These are phyloP conservation scores for Vachellia collinsii DNA, from an alignment of 306 rosid genomes.

Conservation along the genomic window DNA sequence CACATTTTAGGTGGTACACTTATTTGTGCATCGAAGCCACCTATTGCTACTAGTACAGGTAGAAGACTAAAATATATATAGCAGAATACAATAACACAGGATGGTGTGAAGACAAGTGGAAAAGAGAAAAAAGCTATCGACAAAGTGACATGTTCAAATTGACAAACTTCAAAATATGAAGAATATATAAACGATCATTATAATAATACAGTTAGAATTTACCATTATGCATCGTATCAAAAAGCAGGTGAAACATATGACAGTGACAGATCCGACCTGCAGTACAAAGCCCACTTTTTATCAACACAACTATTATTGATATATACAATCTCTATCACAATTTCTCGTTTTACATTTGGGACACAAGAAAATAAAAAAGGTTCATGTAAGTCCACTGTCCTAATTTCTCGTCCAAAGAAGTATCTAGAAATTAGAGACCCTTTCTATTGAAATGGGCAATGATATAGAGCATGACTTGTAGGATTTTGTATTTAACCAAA, in stretches of 20 bases:
- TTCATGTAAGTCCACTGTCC: slow-evolving; percentile 9
- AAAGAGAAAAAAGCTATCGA: neutral
- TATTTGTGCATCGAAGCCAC: neutral
- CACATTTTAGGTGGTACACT: neutral
- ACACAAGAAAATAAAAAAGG: neutral
- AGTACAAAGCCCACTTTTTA: slow-evolving; percentile 31
- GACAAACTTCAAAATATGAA: slow-evolving; percentile 8
- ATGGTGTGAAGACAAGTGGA: slow-evolving; percentile 20
- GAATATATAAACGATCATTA: slow-evolving; percentile 10
- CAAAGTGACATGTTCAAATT: neutral
- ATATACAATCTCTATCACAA: neutral
- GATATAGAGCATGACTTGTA: slow-evolving; percentile 2
- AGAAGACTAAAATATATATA: neutral
- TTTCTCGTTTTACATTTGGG: neutral
- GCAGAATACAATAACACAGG: neutral
- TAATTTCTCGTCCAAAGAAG: neutral
- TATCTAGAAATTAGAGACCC: neutral
- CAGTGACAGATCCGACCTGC: slow-evolving; percentile 98
- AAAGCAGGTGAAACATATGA: slow-evolving; percentile 96
- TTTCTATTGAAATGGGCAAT: neutral
- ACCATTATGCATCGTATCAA: slow-evolving; percentile 94
- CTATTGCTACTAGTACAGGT: slow-evolving; percentile 1
- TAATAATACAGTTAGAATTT: slow-evolving; percentile 42
- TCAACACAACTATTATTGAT: slow-evolving; percentile 19
- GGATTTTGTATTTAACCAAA: slow-evolving; percentile 14